phyloP scores from a whole-genome alignment of 129 eudicot genomes.

The Logfia minima region DNA sequence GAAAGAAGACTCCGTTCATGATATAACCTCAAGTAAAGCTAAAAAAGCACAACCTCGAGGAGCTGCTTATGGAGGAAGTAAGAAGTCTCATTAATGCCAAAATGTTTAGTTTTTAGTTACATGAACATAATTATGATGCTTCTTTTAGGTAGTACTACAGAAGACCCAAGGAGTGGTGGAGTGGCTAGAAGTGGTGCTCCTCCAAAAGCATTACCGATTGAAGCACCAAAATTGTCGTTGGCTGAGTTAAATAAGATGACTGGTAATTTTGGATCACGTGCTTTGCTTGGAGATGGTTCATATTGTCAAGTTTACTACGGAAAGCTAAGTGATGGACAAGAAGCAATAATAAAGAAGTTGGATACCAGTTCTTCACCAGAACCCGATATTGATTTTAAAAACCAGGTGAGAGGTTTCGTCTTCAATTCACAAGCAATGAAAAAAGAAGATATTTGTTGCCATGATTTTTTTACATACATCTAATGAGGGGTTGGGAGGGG shows the following conservation, averaged over 20 bases:
- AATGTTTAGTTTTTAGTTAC: neutral
- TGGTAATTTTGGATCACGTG: slow-evolving; percentile 41
- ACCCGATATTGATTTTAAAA: slow-evolving; percentile 45
- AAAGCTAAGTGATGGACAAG: slow-evolving; percentile 40
- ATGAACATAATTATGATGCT: neutral
- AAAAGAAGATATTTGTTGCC: neutral
- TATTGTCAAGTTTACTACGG: slow-evolving; percentile 59
- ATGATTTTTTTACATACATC: too few relatives aligned
- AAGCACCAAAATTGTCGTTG: slow-evolving; percentile 47
- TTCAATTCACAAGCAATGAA: neutral
- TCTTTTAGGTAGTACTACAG: slow-evolving; percentile 55
- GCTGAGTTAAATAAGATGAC: slow-evolving; percentile 50
- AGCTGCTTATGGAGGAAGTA: slow-evolving; percentile 45
- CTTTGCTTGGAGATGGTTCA: slow-evolving; percentile 66
- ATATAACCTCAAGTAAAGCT: slow-evolving; percentile 42
- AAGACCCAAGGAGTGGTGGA: slow-evolving; percentile 52
- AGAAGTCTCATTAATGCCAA: slow-evolving; percentile 13
- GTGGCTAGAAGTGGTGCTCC: slow-evolving; percentile 41
- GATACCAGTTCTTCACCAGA: slow-evolving; percentile 53
- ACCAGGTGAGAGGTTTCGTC: slow-evolving; percentile 39
- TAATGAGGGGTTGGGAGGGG: neutral
- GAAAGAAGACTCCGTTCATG: slow-evolving; percentile 50
- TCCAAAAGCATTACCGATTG: slow-evolving; percentile 43
- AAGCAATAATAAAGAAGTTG: slow-evolving; percentile 52
- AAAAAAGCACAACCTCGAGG: slow-evolving; percentile 61